Percentiles rank a stretch among this genome's conserved stretches.
phyloP scores from a whole-genome alignment of 805 yeast species.

The Candida berthetii region DNA sequence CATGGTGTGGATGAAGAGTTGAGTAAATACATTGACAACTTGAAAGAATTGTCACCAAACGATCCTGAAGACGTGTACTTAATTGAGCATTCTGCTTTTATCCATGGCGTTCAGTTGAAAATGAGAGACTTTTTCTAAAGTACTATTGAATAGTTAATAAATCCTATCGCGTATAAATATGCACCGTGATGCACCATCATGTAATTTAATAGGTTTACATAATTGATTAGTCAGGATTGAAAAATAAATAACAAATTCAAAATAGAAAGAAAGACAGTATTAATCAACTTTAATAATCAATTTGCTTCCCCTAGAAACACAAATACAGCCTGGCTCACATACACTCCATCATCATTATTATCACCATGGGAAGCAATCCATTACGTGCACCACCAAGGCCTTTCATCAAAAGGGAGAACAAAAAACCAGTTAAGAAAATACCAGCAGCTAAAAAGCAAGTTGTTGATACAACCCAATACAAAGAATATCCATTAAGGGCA shows the following conservation, averaged over 20 bases:
- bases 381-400: slow-evolving; percentile 13
- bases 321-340: no score
- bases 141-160: no score
- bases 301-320: no score
- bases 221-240: no score
- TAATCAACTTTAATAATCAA: no score
- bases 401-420: slow-evolving; percentile 7
- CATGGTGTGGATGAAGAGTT: background rate
- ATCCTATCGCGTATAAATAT: no score
- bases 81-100: background rate
- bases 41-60: background rate
- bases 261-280: no score
- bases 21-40: background rate
- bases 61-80: background rate
- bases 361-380: slow-evolving; percentile 7
- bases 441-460: slow-evolving; percentile 9
- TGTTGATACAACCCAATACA: slow-evolving; percentile 23
- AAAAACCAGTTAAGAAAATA: background rate
- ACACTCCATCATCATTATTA: no score
- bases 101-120: background rate
- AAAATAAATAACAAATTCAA: no score
- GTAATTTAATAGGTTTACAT: no score
- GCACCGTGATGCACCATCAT: no score
- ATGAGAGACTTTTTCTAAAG: no score
- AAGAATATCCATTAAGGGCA: slow-evolving; percentile 49